Base-by-base conservation (phyloP, 345 rosid genomes). In the Arabidopsis arenosa region DNA sequence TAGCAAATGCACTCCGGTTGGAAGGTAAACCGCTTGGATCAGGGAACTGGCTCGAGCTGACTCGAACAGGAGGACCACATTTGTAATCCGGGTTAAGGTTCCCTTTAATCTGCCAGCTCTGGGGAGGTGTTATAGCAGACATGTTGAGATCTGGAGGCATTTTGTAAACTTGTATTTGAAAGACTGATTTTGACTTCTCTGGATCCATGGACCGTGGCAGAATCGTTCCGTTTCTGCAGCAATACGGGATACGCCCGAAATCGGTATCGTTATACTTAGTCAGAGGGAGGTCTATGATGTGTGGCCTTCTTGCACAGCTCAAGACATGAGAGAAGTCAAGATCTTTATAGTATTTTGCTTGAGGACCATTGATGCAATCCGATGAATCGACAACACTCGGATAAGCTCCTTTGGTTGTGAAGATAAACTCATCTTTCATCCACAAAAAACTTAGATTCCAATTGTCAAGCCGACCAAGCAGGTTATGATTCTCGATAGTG, bases 201-300 rank as follows among this genome's bases (percentile, higher is more conserved):
- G 98, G 94, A 60, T 95, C 96, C 91, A 93, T 93, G 1, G 81
- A 45, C 3, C 82, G 86, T 18, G 99, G 96, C 79, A 95, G 80
- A 79, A 95, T 86, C 3, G 97, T 89, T 10, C 98, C 98, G 61
- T 93, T 93, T 45, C 96, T 84, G 80, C 99, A 95, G 75, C 99
- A 95, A 3, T 47, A 80, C 13, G 97, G 97, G 57, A 85, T 78
- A 75, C 82, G 65, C 14, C 99, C 99, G 0, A 90, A 68, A 2
- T 59, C 17, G 4, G 97, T 79, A 80, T 95, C 98, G 41, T 95
- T 95, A 21, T 84, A 88, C 81, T 79, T 95, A 4, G 96, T 90
- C n/a, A 80, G 92, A 44, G 99, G 99, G 39, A 95, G 85, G 80
- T 93, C 99, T 55, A 92, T 76, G 63, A 95, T 85, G 0, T 89